Base-by-base conservation (phyloP, 371 early-diverging fungal genomes). In the Rhizomucor miehei region DNA sequence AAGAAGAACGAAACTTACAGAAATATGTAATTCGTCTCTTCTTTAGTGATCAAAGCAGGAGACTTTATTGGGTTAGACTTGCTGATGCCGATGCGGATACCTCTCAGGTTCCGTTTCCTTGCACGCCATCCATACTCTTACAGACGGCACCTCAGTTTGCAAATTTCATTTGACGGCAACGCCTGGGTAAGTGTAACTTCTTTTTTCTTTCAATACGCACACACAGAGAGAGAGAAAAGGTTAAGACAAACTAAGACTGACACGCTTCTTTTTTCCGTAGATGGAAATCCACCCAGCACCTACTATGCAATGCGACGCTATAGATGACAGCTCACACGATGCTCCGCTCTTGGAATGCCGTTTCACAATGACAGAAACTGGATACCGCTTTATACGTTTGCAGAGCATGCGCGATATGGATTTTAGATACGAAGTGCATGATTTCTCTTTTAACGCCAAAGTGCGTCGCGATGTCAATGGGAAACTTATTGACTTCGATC, bases 31-130 rank as follows among this genome's bases (percentile, higher is more conserved):
- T 52, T 47, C 16, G 19, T 37, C 8, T 37, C 44, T 23, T 50
- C 8, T 43, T 23, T 52, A 77, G 75, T 63, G 49, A 73, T 75
- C 57, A 58, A 56, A 24, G 51, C 52, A n/a, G 83, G 80, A 6
- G 86, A 86, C 44, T 86, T 79, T 52, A 78, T 86, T 60, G 84
- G 86, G 9, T 53, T 86, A 21, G 86, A 86, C 62, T 57, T 86
- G 59, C 40, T 86, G 29, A 65, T 81, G 52, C 69, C 74, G 11
- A 79, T 84, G 62, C 74, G 74, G 34, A 76, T 69, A 12, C 71
- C 73, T 4, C 49, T 80, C 3, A 66, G 60, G 21, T 80, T 69
- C 49, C 69, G 75, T 14, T 57, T 80, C 39, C 51, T 80, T 19
- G 64, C 68, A 4, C 61, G 54, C 29, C 76, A 75, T 47, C 68